These are phyloP conservation scores for Aspergillus aculeatinus DNA, from an alignment of 2,329 filamentous ascomycete genomes.

Conservation along the genomic window DNA sequence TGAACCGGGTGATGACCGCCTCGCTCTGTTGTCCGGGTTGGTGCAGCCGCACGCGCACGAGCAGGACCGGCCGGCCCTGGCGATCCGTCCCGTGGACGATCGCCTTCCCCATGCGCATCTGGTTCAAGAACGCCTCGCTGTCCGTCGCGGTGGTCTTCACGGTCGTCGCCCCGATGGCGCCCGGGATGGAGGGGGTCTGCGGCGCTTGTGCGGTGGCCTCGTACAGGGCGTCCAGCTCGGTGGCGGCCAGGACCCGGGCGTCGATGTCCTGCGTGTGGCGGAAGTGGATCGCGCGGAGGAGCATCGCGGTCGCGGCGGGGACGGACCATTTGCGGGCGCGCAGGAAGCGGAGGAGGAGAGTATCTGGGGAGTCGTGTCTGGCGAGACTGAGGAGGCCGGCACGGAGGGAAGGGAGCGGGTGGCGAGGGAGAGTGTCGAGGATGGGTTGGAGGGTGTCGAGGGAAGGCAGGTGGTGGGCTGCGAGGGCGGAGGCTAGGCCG, in stretches of 20 bases:
- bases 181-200: constrained; percentile 15
- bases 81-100: constrained; percentile 85
- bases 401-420: constrained; percentile 72
- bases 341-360: constrained; percentile 74
- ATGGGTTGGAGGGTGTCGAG: constrained; percentile 51
- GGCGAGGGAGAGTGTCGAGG: constrained; percentile 71
- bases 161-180: constrained; percentile 59
- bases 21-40: constrained; percentile 81
- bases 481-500: not conserved
- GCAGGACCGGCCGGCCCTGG: constrained; percentile 76
- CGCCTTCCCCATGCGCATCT: constrained; percentile 85
- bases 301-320: constrained; percentile 84
- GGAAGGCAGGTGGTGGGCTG: not conserved
- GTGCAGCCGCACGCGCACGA: constrained; percentile 78
- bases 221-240: constrained; percentile 64
- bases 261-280: constrained; percentile 78
- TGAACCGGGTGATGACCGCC: constrained; percentile 78
- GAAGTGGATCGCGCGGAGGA: constrained; percentile 90
- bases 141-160: constrained; percentile 60
- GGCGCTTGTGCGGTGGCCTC: constrained; percentile 58
- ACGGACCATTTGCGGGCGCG: constrained; percentile 90
- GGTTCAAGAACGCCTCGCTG: constrained; percentile 72
- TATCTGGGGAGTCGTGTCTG: constrained; percentile 91
- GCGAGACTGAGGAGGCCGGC: constrained; percentile 82
- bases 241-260: constrained; percentile 73